Percentiles rank a stretch among this genome's conserved stretches.
Conservation (phyloP, 139 green algal genomes). For the Coccomyxa sp. region DNA sequence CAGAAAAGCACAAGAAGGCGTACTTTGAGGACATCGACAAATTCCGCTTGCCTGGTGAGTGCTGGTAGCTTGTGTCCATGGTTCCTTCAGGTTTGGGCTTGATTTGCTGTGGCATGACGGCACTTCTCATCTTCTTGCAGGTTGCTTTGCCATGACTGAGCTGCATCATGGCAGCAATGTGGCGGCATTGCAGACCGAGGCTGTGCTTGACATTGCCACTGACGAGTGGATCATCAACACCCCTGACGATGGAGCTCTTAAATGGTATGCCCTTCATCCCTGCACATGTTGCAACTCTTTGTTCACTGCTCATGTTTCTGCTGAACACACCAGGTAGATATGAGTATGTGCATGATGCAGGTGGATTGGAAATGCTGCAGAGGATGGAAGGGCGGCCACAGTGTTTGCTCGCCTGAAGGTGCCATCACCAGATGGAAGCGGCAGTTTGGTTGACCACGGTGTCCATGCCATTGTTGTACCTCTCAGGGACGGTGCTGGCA, state of each 20-base stretch:
- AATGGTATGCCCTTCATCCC: slow-evolving; percentile 49
- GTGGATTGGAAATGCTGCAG: slow-evolving; percentile 82
- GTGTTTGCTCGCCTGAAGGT: slow-evolving; percentile 81
- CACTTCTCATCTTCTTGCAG: slow-evolving; percentile 12
- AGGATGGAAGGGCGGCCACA: slow-evolving; percentile 67
- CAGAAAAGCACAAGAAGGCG: slow-evolving; percentile 52
- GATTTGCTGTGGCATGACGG: not conserved
- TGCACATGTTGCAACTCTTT: no score
- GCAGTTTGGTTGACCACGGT: slow-evolving; percentile 70
- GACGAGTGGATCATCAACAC: slow-evolving; percentile 84
- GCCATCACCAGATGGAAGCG: slow-evolving; percentile 43
- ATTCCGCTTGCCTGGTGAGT: slow-evolving; percentile 38
- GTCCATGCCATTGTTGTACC: slow-evolving; percentile 81
- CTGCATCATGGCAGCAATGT: slow-evolving; percentile 81
- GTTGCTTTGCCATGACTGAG: slow-evolving; percentile 91
- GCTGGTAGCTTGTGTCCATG: not conserved
- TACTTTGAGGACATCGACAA: slow-evolving; percentile 82
- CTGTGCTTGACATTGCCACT: slow-evolving; percentile 63
- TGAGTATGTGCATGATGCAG: not conserved
- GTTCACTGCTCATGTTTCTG: no score
- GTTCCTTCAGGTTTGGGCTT: not conserved
- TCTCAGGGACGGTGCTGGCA: slow-evolving; percentile 43
- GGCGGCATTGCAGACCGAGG: slow-evolving; percentile 69
- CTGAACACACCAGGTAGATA: not conserved
- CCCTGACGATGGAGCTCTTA: slow-evolving; percentile 72